Evolutionary conservation across 1,284 basidiomycete species (phyloP).

Genomic region (Gomphus bonarii): DNA sequence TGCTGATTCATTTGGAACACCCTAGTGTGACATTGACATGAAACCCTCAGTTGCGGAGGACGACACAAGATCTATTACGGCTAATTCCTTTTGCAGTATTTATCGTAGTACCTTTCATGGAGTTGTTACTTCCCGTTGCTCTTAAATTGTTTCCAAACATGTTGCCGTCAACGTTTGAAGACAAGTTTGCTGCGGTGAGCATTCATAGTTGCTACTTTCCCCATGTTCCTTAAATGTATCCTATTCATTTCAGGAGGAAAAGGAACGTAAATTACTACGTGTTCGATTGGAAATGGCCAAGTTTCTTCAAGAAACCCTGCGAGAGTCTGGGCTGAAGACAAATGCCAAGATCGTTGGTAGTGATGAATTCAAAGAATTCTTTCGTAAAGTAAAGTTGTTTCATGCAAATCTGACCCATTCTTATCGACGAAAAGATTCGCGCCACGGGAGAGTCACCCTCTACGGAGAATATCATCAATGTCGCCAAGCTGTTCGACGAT

Average conservation of each 20-base stretch:
- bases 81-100: constrained; percentile 95
- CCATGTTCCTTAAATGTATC: neutral
- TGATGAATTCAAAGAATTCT: constrained; percentile 98
- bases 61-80: constrained; percentile 86
- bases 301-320: constrained; percentile 95
- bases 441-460: constrained; percentile 93
- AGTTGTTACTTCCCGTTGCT: constrained; percentile 92
- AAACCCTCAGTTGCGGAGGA: constrained; percentile 70
- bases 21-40: neutral
- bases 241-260: constrained; percentile 69
- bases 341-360: constrained; percentile 87
- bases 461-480: constrained; percentile 80
- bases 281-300: constrained; percentile 98
- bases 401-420: neutral
- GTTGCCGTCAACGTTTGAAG: constrained; percentile 97
- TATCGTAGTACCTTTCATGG: constrained; percentile 96
- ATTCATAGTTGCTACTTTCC: neutral
- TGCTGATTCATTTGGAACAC: constrained; percentile 16
- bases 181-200: constrained; percentile 84
- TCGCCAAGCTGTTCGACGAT: constrained; percentile 95
- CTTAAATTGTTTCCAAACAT: constrained; percentile 98
- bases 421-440: constrained; percentile 49
- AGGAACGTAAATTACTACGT: constrained; percentile 90
- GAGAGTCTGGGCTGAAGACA: constrained; percentile 87
- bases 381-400: constrained; percentile 67